Evolutionary conservation across 768 basidiomycete species (phyloP), one percentile per base, ranked within the genome.

Genomic region (Suillus sp.): DNA sequence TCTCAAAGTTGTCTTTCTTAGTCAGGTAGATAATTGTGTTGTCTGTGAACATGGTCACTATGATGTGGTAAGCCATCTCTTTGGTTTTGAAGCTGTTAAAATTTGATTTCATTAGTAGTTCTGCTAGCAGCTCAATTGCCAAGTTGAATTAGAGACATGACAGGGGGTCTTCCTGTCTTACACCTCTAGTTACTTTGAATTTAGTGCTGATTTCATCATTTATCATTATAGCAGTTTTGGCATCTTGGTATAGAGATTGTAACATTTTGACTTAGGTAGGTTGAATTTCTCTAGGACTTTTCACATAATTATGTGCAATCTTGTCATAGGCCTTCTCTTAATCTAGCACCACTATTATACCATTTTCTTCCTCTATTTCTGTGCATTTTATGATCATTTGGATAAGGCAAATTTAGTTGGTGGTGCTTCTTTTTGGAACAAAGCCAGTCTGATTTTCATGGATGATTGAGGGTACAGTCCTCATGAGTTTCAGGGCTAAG

Each of bases 211-310:
- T 35, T 37, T 57, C 56, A 1, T 16, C n/a, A 8, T 57, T 57
- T 1, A 35, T 57, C 34, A 57, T 57, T 13, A 57, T 11, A 5
- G 40, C 11, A 2, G 56, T 57, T 38, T 57, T 16, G 8, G 32
- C 32, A 14, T 27, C 32, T 3, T 37, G 1, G 13, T 57, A 57
- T 4, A 57, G 56, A 34, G 56, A 0, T 64, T 70, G 61, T 0
- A 79, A 10, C 4, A 34, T 57, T 3, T 34, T 57, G 56, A 18
- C 8, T 9, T 14, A 13, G 56, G 56, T 14, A 34, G 1, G 37
- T 38, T 13, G 14, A 38, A 38, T 4, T 38, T 38, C 0, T 38
- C 37, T 4, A 38, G 2, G 2, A 38, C 14, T 14, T 38, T 38
- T 3, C 11, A 14, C 11, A 14, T 13, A 14, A 0, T 38, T 3